Evolutionary conservation across 1,139 yeast genomes (phyloP).

Genomic region (Kodamaea suecica): DNA sequence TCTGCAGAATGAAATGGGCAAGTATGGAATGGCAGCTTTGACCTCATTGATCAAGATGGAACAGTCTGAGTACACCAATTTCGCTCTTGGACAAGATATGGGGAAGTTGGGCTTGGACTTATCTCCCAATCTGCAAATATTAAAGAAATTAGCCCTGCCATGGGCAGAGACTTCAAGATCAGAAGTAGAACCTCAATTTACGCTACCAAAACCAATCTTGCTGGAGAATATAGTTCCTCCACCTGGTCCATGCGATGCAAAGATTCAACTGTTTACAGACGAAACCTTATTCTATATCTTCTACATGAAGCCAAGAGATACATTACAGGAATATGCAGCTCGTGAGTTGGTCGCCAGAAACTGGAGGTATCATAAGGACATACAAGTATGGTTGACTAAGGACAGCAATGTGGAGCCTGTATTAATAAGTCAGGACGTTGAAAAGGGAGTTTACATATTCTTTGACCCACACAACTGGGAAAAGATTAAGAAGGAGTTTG

Average conservation of each 20-base stretch:
- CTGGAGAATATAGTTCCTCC: conserved; percentile 36
- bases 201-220: conserved; percentile 56
- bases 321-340: conserved; percentile 91
- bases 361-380: conserved; percentile 96
- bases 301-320: conserved; percentile 90
- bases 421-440: conserved; percentile 79
- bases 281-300: conserved; percentile 92
- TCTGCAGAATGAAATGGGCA: conserved; percentile 38
- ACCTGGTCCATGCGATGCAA: conserved; percentile 52
- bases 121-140: conserved; percentile 45
- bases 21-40: conserved; percentile 75
- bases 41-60: conserved; percentile 67
- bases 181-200: conserved; percentile 83
- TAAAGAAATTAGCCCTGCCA: conserved; percentile 81
- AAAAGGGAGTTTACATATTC: conserved; percentile 92
- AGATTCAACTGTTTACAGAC: conserved; percentile 76
- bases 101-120: conserved; percentile 71
- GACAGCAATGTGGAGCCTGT: conserved; percentile 89
- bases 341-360: conserved; percentile 84
- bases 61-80: conserved; percentile 58
- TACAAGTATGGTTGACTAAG: conserved; percentile 95
- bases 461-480: conserved; percentile 98
- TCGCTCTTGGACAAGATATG: conserved; percentile 84
- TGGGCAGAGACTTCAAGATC: conserved; percentile 92
- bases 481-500: conserved; percentile 81